Conservation (phyloP, 2,329 filamentous ascomycete genomes). For the Periconia sp. region DNA sequence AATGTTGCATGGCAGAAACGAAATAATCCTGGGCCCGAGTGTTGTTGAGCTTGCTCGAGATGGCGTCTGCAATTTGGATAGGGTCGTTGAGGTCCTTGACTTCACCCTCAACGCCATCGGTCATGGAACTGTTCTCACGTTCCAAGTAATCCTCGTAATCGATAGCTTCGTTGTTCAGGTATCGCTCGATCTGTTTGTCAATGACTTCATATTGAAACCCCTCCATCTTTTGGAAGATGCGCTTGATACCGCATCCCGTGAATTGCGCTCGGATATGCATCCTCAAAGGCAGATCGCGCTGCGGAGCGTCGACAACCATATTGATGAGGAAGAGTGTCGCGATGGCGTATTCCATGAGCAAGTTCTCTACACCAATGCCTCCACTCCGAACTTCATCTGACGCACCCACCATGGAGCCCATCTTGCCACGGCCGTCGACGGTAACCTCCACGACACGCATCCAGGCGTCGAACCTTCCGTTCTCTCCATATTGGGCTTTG, state of each 20-base stretch:
- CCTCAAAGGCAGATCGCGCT: constrained; percentile 84
- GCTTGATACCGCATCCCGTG: constrained; percentile 91
- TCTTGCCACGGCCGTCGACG: constrained; percentile 94
- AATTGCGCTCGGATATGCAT: constrained; percentile 96
- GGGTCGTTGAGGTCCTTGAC: constrained; percentile 92
- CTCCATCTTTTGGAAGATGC: constrained; percentile 95
- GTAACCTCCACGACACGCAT: constrained; percentile 98
- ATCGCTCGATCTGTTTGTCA: constrained; percentile 96
- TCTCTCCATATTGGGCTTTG: constrained; percentile 85
- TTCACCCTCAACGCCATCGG: constrained; percentile 83
- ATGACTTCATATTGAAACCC: constrained; percentile 97
- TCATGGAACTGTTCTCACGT: constrained; percentile 84
- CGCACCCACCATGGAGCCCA: constrained; percentile 95
- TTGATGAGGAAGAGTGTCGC: constrained; percentile 94
- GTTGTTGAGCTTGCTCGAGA: constrained; percentile 79
- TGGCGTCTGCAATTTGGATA: constrained; percentile 89
- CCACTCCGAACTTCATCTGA: constrained; percentile 95
- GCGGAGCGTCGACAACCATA: constrained; percentile 90
- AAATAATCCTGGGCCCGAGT: constrained; percentile 94
- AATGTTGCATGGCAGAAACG: constrained; percentile 89
- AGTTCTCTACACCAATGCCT: constrained; percentile 97
- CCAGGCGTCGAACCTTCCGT: constrained; percentile 96
- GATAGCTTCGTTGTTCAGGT: constrained; percentile 90
- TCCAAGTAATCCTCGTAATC: constrained; percentile 98
- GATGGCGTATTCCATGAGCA: constrained; percentile 98